These are phyloP conservation scores for Teunomyces funiuensis DNA, from an alignment of 805 yeast species.

Conservation along the genomic window DNA sequence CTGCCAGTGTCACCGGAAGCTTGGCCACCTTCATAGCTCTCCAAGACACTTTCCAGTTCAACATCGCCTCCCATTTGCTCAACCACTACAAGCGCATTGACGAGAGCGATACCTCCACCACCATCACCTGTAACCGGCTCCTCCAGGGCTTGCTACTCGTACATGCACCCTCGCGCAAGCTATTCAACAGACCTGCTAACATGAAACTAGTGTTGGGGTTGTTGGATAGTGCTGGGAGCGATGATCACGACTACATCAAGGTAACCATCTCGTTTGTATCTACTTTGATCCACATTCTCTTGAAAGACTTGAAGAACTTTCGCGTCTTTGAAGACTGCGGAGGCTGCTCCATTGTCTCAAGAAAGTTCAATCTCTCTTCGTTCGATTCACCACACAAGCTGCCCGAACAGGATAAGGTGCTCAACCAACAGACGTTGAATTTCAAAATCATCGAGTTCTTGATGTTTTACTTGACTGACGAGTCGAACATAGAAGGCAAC, in stretches of 20 bases:
- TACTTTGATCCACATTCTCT: slow-evolving; percentile 56
- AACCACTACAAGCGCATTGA: slow-evolving; percentile 15
- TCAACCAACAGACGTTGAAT: slow-evolving; percentile 49
- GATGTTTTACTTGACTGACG: slow-evolving; percentile 68
- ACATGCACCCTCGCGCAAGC: slow-evolving; percentile 53
- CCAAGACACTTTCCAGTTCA: slow-evolving; percentile 56
- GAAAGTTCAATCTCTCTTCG: slow-evolving; percentile 21
- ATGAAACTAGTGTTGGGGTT: slow-evolving; percentile 34
- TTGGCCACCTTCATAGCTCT: slow-evolving; percentile 33
- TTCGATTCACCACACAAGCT: slow-evolving; percentile 8
- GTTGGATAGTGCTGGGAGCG: slow-evolving; percentile 14
- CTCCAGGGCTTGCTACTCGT: slow-evolving; percentile 61
- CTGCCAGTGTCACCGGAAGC: neutral
- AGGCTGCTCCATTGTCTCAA: slow-evolving; percentile 57
- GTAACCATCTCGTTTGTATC: slow-evolving; percentile 43
- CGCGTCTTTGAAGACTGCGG: slow-evolving; percentile 56
- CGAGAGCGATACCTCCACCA: neutral
- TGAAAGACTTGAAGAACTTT: slow-evolving; percentile 55
- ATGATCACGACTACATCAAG: slow-evolving; percentile 9
- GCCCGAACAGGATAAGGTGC: neutral
- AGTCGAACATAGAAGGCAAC: slow-evolving; percentile 28
- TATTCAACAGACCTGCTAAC: slow-evolving; percentile 45
- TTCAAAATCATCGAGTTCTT: slow-evolving; percentile 67
- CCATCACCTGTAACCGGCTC: slow-evolving; percentile 32
- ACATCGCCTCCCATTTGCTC: slow-evolving; percentile 42